Base-by-base conservation (phyloP, 139 green algal species). In the Diplosphaera chodatii region DNA sequence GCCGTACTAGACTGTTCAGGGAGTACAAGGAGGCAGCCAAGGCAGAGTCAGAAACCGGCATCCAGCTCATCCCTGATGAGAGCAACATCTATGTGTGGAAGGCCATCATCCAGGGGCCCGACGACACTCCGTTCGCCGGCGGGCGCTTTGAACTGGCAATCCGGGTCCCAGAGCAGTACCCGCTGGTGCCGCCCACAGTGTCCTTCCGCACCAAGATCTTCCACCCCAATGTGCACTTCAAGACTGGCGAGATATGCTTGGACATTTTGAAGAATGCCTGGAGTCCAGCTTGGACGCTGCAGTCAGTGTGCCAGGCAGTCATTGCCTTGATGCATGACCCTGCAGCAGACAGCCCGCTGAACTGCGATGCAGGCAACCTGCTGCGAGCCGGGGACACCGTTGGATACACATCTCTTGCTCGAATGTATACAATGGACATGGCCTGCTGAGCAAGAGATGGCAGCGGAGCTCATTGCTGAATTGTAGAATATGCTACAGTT, bases 331-430 rank as follows among this genome's bases (percentile, higher is more conserved):
- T 98, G 74, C 86, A 80, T 40, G 89, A 89, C 33, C 84, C 93
- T 4, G 94, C 91, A 21, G 74, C 93, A 21, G 91, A 97, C 84
- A 91, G 78, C 72, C 93, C 94, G 0, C 80, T 98, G 6, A 98
- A 98, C 84, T 98, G 94, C 59, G 92, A 98, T 79, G 90, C 90
- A 20, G 93, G 93, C 59, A 98, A 98, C 80, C 75, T 98, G 77
- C 78, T 98, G n/a, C 78, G 93, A 1, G 85, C 77, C 0, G 86
- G 86, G 4, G 93, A 98, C 69, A 40, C 79, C 18, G 76, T 91
- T 0, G 93, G 90, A 13, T 98, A 92, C 79, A 89, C 89, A 77
- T 92, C 85, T 8, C 70, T 98, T 79, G 93, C 93, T 0, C 83
- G 82, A 30, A 96, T 97, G 90, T 59, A 59, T 18, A 59, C 48